A percentile compares a stretch with the other conserved stretches of the same genome.
Conservation (phyloP, 2,329 filamentous ascomycete genomes). For the Pseudogymnoascus sp. region DNA sequence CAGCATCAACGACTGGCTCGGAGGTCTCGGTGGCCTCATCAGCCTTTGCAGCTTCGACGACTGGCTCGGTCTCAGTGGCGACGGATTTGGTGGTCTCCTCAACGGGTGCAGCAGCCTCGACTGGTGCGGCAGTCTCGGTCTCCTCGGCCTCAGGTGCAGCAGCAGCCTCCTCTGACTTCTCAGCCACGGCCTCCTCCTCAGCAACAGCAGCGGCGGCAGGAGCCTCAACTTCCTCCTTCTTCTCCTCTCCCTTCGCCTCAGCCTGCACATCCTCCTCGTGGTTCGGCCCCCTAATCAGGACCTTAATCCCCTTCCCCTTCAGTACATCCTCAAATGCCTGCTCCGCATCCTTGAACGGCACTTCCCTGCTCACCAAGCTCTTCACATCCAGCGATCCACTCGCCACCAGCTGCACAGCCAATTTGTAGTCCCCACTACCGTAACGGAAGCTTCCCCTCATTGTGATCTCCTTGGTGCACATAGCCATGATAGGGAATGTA, state of each 20-base stretch:
- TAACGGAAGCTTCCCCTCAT: constrained; percentile 86
- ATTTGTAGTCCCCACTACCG: constrained; percentile 74
- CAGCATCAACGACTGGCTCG: background rate
- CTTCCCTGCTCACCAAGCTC: constrained; percentile 67
- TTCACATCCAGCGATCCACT: constrained; percentile 70
- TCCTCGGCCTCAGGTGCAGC: background rate
- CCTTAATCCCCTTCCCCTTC: constrained; percentile 68
- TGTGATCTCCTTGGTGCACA: constrained; percentile 84
- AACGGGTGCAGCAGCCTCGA: background rate
- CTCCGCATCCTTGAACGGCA: constrained; percentile 75
- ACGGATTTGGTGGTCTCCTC: background rate
- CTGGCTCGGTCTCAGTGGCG: background rate
- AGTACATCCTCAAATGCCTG: constrained; percentile 81
- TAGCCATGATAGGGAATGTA: constrained; percentile 81
- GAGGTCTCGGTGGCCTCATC: background rate
- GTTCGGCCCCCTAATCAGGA: constrained; percentile 58
- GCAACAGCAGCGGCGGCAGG: background rate
- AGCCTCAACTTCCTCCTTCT: background rate
- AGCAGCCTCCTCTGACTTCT: background rate
- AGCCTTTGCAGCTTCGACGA: background rate
- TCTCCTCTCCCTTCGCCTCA: background rate
- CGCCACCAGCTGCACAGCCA: constrained; percentile 64
- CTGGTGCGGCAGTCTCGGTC: background rate
- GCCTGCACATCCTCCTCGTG: constrained; percentile 34
- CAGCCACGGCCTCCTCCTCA: background rate